These are phyloP conservation scores for Datisca glomerata DNA, from an alignment of 306 rosid species.

Conservation along the genomic window DNA sequence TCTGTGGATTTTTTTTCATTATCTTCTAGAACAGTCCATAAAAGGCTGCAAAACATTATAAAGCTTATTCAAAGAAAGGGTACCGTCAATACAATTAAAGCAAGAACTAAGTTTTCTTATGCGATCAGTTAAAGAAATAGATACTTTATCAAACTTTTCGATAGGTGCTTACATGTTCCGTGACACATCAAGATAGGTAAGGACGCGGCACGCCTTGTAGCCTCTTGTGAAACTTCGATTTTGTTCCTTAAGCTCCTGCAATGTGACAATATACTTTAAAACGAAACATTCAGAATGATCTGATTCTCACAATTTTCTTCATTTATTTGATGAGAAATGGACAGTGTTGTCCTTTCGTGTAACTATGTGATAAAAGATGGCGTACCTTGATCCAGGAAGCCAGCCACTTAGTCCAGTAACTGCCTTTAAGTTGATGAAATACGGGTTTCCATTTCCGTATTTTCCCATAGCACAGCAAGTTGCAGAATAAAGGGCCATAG, in stretches of 20 bases:
- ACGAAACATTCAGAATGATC: neutral
- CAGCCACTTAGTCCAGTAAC: conserved; percentile 94
- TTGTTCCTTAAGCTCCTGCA: conserved; percentile 76
- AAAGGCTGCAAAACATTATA: conserved; percentile 1
- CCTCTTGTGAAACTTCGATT: conserved; percentile 75
- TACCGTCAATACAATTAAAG: too few relatives aligned
- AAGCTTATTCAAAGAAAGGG: neutral
- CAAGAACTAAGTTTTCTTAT: too few relatives aligned
- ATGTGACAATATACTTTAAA: conserved; percentile 5
- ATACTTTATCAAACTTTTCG: too few relatives aligned
- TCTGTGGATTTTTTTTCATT: too few relatives aligned
- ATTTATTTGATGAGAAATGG: too few relatives aligned
- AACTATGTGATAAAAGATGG: neutral
- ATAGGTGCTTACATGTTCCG: conserved; percentile 52
- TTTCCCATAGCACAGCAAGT: conserved; percentile 86
- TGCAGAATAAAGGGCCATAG: conserved; percentile 91
- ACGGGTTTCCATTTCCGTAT: conserved; percentile 71
- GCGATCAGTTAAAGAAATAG: too few relatives aligned
- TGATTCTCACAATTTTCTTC: too few relatives aligned
- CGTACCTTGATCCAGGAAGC: conserved; percentile 99
- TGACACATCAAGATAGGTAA: conserved; percentile 71
- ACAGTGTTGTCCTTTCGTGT: too few relatives aligned
- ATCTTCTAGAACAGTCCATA: neutral
- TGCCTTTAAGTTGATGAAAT: conserved; percentile 70
- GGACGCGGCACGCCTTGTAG: conserved; percentile 78